Conservation (phyloP, 805 yeast genomes). For the Helenozyma rhizophorensis region DNA sequence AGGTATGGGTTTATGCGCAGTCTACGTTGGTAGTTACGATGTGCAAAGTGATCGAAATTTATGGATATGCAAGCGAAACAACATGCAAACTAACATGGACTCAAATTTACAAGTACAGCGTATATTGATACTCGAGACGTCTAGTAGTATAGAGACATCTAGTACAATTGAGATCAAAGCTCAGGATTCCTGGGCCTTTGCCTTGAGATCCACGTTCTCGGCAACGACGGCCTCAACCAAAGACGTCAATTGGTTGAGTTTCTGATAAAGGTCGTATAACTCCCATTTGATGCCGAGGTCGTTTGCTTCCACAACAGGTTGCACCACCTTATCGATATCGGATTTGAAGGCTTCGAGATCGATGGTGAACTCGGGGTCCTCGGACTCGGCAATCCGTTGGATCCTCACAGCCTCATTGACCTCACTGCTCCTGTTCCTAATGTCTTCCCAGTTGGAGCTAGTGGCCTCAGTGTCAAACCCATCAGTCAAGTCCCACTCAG, state of each 20-base stretch:
- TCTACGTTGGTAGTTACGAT: too few species aligned
- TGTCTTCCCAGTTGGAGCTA: slow-evolving; percentile 30
- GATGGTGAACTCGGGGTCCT: slow-evolving; percentile 65
- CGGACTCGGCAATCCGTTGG: slow-evolving; percentile 60
- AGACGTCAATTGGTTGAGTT: slow-evolving; percentile 43
- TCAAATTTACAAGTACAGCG: too few species aligned
- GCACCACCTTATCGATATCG: slow-evolving; percentile 47
- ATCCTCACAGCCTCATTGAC: slow-evolving; percentile 33
- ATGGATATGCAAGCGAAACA: too few species aligned
- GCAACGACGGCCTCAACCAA: slow-evolving; percentile 36
- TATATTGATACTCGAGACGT: too few species aligned
- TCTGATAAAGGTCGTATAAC: slow-evolving; percentile 48
- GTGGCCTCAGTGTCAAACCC: slow-evolving; percentile 49
- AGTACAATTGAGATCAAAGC: too few species aligned
- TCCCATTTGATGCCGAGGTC: slow-evolving; percentile 62
- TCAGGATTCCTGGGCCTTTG: not conserved
- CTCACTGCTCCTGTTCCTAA: slow-evolving; percentile 37
- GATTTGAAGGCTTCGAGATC: slow-evolving; percentile 46
- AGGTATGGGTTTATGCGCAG: too few species aligned
- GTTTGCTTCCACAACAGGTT: slow-evolving; percentile 57
- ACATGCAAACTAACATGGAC: too few species aligned
- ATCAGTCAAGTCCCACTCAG: slow-evolving; percentile 81
- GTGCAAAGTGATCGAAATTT: too few species aligned
- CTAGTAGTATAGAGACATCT: too few species aligned
- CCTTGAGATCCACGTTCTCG: slow-evolving; percentile 27